These are phyloP conservation scores for Diaporthe australafricana DNA, from an alignment of 2,329 filamentous ascomycete genomes.

Conservation along the genomic window DNA sequence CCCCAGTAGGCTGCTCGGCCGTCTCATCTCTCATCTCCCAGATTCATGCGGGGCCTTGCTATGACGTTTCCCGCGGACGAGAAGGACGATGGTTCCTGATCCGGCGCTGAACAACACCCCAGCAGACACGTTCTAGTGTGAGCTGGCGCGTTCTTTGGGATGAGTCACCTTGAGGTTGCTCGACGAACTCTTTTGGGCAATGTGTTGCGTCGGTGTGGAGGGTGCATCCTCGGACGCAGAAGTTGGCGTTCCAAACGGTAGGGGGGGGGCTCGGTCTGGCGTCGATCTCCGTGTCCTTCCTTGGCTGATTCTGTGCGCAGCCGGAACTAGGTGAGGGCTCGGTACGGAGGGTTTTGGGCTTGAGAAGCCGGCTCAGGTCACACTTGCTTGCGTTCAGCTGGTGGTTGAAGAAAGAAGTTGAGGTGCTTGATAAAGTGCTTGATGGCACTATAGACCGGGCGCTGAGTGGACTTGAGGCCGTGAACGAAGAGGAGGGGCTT, in stretches of 20 bases:
- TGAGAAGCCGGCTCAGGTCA: not conserved
- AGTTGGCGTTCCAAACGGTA: not conserved
- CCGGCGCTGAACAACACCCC: constrained; percentile 5
- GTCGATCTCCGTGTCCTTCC: not conserved
- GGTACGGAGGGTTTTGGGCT: not conserved
- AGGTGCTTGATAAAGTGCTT: not conserved
- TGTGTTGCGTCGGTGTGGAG: constrained; percentile 3
- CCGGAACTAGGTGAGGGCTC: not conserved
- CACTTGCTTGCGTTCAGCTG: not conserved
- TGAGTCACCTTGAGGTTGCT: constrained; percentile 19
- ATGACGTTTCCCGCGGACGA: not conserved
- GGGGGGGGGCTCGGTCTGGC: not conserved
- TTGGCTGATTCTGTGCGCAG: not conserved
- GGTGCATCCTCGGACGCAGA: constrained; percentile 13
- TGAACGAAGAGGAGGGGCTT: not conserved
- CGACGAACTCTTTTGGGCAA: not conserved
- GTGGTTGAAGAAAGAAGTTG: not conserved
- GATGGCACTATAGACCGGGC: not conserved
- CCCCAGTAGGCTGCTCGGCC: constrained; percentile 22
- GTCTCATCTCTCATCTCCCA: constrained; percentile 35
- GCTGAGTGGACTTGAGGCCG: not conserved
- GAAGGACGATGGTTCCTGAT: constrained; percentile 19
- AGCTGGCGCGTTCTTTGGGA: constrained; percentile 20
- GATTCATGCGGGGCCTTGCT: constrained; percentile 29
- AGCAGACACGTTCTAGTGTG: constrained; percentile 14